Conservation (phyloP, 345 rosid species). For the Heritiera littoralis region DNA sequence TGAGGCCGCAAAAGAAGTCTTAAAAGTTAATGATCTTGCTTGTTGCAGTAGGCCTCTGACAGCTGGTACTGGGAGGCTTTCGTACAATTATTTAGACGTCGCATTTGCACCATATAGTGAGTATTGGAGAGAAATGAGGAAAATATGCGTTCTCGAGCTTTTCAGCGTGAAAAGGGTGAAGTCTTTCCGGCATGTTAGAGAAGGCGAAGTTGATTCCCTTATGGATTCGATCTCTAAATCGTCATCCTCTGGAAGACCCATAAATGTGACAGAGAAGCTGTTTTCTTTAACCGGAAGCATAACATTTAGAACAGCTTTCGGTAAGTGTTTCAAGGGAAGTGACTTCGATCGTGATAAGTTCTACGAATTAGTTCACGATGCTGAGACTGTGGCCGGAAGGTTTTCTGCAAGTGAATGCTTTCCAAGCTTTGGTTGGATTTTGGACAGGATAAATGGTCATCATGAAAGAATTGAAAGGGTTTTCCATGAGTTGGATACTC, state of each 20-base stretch:
- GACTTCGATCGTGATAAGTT: slow-evolving; percentile 31
- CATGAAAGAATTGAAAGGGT: slow-evolving; percentile 32
- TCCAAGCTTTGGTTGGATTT: slow-evolving; percentile 37
- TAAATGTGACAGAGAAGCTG: slow-evolving; percentile 30
- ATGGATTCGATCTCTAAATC: slow-evolving; percentile 28
- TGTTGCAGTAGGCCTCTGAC: slow-evolving; percentile 42
- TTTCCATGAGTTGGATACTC: slow-evolving; percentile 38
- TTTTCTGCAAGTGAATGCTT: slow-evolving; percentile 40
- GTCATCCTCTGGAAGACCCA: slow-evolving; percentile 23
- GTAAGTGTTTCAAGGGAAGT: slow-evolving; percentile 35
- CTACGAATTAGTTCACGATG: slow-evolving; percentile 31
- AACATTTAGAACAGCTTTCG: slow-evolving; percentile 35
- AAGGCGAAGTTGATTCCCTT: slow-evolving; percentile 33
- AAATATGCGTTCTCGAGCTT: slow-evolving; percentile 33
- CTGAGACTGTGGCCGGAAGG: slow-evolving; percentile 25
- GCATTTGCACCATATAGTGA: slow-evolving; percentile 40
- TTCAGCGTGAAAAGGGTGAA: slow-evolving; percentile 38
- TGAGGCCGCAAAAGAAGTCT: slow-evolving; percentile 41
- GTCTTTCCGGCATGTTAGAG: slow-evolving; percentile 39
- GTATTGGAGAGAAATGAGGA: slow-evolving; percentile 35
- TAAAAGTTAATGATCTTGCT: slow-evolving; percentile 36
- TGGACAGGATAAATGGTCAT: slow-evolving; percentile 39
- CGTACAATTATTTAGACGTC: slow-evolving; percentile 38
- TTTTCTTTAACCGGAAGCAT: slow-evolving; percentile 26
- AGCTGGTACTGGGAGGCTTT: slow-evolving; percentile 26